These are phyloP conservation scores for Debaryomycetaceae sp. DNA, from an alignment of 1,139 yeast genomes.

Conservation along the genomic window DNA sequence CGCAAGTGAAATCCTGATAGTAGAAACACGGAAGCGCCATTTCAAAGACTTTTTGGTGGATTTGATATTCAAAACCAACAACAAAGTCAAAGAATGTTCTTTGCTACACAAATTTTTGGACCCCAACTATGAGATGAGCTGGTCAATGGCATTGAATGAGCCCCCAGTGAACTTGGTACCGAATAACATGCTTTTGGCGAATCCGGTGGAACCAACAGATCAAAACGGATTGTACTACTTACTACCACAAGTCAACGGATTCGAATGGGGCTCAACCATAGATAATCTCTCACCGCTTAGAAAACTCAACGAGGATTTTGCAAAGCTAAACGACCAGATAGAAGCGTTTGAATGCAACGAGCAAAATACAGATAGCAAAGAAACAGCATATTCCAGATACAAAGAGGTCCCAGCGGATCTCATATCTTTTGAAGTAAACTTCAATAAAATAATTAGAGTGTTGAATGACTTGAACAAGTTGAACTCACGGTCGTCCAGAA, in stretches of 20 bases:
- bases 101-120: conserved; percentile 44
- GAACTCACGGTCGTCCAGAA: conserved; percentile 29
- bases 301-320: conserved; percentile 36
- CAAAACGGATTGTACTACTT: conserved; percentile 45
- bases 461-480: conserved; percentile 33
- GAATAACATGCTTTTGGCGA: conserved; percentile 37
- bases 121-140: conserved; percentile 46
- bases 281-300: conserved; percentile 33
- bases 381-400: conserved; percentile 14
- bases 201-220: conserved; percentile 45
- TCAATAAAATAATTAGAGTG: conserved; percentile 32
- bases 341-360: conserved; percentile 30
- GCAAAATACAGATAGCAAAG: conserved; percentile 1
- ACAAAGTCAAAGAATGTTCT: conserved; percentile 25
- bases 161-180: conserved; percentile 45
- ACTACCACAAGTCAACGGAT: conserved; percentile 38
- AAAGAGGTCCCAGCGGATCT: conserved; percentile 32
- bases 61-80: conserved; percentile 27
- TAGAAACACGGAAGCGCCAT: conserved; percentile 41
- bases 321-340: conserved; percentile 33
- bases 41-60: conserved; percentile 39
- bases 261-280: conserved; percentile 28
- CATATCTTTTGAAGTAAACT: conserved; percentile 32
- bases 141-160: conserved; percentile 47
- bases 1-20: conserved; percentile 34